Evolutionary conservation across 2,329 filamentous ascomycete species (phyloP), one percentile per base, ranked within the genome.

Genomic region (Pseudovirgaria hyperparasitica): DNA sequence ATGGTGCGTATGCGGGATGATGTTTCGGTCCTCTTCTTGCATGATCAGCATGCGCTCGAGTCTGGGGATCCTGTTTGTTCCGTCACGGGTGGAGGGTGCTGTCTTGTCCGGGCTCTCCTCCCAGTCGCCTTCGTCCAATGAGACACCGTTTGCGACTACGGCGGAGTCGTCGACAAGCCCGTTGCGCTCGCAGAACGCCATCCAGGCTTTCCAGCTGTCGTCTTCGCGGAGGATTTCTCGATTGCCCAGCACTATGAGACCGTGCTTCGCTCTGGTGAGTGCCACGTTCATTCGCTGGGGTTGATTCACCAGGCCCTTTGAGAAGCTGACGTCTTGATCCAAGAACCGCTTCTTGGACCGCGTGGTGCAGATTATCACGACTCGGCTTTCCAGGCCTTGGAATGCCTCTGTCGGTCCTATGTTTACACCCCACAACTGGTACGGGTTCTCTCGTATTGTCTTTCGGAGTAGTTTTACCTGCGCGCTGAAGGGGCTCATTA

Each of bases 321-420:
- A 46, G 6, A 41, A 37, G 13, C 38, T 27, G 5, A 23, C 20
- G 34, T 60, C 56, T 7, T 35, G 28, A 1, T 39, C 41, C 9
- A 59, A 19, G 16, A 57, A 57, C 7, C 42, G 33, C 11, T 29
- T 30, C 12, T 53, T 27, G 4, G 49, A 42, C 8, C 58, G 38
- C 21, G 58, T 62, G 2, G 57, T 62, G 32, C 57, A 62, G 5
- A 63, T 6, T 24, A 62, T 56, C 9, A 62, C 51, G 16, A 60
- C 50, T 8, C 55, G 43, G 22, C 47, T 53, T 35, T 63, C 59
- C 5, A 61, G 42, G 1, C 59, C 59, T 32, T 62, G 59, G 26
- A 61, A 62, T 12, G 57, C 58, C 31, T 62, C 59, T 18, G 60
- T 39, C 2, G 59, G 59, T 2, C 59, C 59, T 22, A 62, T 57